Base-by-base conservation (phyloP, 2,329 filamentous ascomycete species). In the Ophiostoma quercus region DNA sequence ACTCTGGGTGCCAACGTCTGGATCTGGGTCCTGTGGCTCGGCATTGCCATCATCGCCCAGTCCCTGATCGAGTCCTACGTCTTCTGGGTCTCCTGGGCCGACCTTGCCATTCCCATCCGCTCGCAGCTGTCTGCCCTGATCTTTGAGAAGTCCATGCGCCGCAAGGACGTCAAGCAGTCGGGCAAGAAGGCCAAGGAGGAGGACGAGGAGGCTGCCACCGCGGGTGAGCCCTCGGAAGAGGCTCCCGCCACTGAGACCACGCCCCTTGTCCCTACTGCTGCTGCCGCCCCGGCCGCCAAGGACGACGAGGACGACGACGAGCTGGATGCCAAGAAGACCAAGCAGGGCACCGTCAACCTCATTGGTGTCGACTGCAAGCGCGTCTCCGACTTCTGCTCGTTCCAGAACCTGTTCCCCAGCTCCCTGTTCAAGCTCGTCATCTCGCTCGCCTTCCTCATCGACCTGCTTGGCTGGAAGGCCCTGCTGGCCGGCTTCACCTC, bases 301-400 rank as follows among this genome's bases (percentile, higher is more conserved):
- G 76, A 82, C 5, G 80, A 81, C 0, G 80, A 80, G 1, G 81
- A 82, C 3, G 82, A 85, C 39, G 81, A 84, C n/a, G 83, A 86
- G 9, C 73, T 78, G 75, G 76, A 81, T 34, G 74, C 81, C 25
- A 82, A 74, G 75, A 84, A 79, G 77, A 87, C 73, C 85, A 89
- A 78, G 72, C 91, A 94, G 78, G 88, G 85, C 69, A 90, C 90
- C 3, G 88, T 94, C 70, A 94, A 94, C 76, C 82, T 93, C 47
- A 88, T 94, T 65, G 90, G 90, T n/a, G 88, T 94, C 12, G 91
- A 94, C 77, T 82, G 87, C 8, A 87, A 87, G 72, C 86, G 90
- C 54, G 83, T 94, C 60, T 82, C 89, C 0, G 87, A 91, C 69
- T 92, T 92, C 75, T 82, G 83, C n/a, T 81, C 85, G 4, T 90